These are phyloP conservation scores for Yarrowia yakushimensis DNA, from an alignment of 805 yeast genomes.

Conservation along the genomic window DNA sequence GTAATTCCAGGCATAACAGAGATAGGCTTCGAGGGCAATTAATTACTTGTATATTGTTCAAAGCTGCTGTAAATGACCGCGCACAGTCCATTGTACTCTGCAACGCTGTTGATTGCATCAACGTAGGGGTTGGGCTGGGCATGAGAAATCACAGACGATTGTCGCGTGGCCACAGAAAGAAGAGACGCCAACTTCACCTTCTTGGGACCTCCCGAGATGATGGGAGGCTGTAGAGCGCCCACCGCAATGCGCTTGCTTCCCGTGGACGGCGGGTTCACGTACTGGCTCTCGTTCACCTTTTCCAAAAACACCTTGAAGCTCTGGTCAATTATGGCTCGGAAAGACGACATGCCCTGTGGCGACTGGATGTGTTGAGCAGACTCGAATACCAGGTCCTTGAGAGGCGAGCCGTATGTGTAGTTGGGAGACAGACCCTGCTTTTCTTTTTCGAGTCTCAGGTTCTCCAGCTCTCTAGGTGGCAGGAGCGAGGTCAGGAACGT, in stretches of 20 bases:
- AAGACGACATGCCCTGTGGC: slow-evolving; percentile 42
- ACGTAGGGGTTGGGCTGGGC: slow-evolving; percentile 42
- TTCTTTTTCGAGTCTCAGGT: slow-evolving; percentile 34
- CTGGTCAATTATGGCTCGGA: slow-evolving; percentile 41
- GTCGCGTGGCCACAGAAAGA: slow-evolving; percentile 65
- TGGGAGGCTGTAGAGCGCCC: slow-evolving; percentile 10
- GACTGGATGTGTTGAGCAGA: slow-evolving; percentile 45
- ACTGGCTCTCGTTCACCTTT: slow-evolving; percentile 29
- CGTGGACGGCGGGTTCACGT: background rate
- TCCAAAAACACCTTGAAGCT: slow-evolving; percentile 46
- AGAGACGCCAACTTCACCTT: slow-evolving; percentile 61
- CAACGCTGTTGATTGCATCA: slow-evolving; percentile 45
- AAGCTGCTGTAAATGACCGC: slow-evolving; percentile 85
- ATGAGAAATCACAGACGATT: slow-evolving; percentile 53
- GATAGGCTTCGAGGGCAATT: background rate
- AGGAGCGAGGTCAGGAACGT: slow-evolving; percentile 37
- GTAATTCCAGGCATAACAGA: slow-evolving; percentile 1
- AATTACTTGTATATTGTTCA: slow-evolving; percentile 13
- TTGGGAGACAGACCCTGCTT: background rate
- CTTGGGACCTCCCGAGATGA: slow-evolving; percentile 31
- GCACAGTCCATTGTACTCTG: slow-evolving; percentile 75
- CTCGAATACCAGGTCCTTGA: slow-evolving; percentile 40
- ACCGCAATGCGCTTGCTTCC: slow-evolving; percentile 2
- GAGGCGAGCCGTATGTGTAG: slow-evolving; percentile 29
- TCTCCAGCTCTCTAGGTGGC: slow-evolving; percentile 53